Evolutionary conservation across 345 rosid species (phyloP).

Genomic region (Ceriops decandra): DNA sequence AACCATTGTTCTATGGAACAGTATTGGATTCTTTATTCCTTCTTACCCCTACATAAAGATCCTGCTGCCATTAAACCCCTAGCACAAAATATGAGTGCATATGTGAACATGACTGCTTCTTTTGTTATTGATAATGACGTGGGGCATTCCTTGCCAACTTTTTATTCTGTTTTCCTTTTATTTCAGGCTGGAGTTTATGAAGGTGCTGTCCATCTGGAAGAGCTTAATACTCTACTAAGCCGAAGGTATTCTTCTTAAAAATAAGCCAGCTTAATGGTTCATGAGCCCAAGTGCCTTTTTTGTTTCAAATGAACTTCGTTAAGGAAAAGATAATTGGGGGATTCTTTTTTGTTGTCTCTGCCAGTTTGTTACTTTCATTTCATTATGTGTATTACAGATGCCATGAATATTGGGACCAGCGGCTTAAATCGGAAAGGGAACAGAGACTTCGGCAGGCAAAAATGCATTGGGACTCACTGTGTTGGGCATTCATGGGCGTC

Average conservation of each 20-base stretch:
- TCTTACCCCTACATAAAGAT: too few species aligned
- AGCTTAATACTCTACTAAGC: background rate
- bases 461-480: slow-evolving; percentile 79
- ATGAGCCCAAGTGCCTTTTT: background rate
- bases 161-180: background rate
- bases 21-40: too few species aligned
- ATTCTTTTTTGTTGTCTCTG: background rate
- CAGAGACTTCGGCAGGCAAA: slow-evolving; percentile 68
- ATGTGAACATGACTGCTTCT: background rate
- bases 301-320: background rate
- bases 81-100: background rate
- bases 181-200: slow-evolving; percentile 59
- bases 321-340: background rate
- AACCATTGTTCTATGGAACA: too few species aligned
- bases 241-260: background rate
- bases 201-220: slow-evolving; percentile 29
- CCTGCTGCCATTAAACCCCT: too few species aligned
- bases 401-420: slow-evolving; percentile 63
- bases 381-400: slow-evolving; percentile 43
- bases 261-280: background rate
- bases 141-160: background rate
- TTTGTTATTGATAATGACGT: background rate
- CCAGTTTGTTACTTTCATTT: slow-evolving; percentile 4
- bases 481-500: slow-evolving; percentile 61
- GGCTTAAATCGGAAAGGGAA: slow-evolving; percentile 58